Base-by-base conservation (phyloP, 2,329 filamentous ascomycete genomes). In the Sporothrix luriei region DNA sequence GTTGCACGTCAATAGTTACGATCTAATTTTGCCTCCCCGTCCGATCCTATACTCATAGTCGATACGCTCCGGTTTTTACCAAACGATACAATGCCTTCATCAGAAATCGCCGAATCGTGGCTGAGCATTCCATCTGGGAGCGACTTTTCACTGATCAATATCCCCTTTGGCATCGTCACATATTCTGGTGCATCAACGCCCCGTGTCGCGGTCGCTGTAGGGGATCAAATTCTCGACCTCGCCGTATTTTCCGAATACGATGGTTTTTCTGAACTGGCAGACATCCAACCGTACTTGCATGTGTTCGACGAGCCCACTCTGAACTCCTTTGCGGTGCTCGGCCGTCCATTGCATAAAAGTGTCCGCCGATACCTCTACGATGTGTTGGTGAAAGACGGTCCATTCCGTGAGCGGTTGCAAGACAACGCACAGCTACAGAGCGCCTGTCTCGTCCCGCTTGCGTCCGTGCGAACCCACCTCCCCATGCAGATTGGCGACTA, bases 401-500 rank as follows among this genome's bases (percentile, higher is more conserved):
- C 59, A 4, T 52, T 26, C 6, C 48, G 16, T 2, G 21, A 5
- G 4, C 48, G 65, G 3, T 48, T 71, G 10, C 52, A 51, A 2
- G 66, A 71, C 29, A 43, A 64, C 24, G 19, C 33, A 5, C 40
- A 59, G 19, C 33, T 59, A 4, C 59, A n/a, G 0, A 14, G 6
- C 10, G n/a, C 14, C 51, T 14, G 14, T 14, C 21, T 71, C 2
- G 9, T 64, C 2, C 13, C 40, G 0, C 24, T 29, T 2, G 10
- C 29, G 7, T 26, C 40, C 6, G 70, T 70, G 16, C 16, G 16
- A 19, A 66, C 57, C 49, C 57, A 68, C 55, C 24, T 71, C 16
- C 70, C 70, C 2, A 71, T 71, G 70, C 26, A 62, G 9, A 69
- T 70, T 24, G 68, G 70, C 51, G 68, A 68, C 49, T 71, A 71